These are phyloP conservation scores for Lathyrus oleraceus DNA, from an alignment of 306 rosid genomes.

Conservation along the genomic window DNA sequence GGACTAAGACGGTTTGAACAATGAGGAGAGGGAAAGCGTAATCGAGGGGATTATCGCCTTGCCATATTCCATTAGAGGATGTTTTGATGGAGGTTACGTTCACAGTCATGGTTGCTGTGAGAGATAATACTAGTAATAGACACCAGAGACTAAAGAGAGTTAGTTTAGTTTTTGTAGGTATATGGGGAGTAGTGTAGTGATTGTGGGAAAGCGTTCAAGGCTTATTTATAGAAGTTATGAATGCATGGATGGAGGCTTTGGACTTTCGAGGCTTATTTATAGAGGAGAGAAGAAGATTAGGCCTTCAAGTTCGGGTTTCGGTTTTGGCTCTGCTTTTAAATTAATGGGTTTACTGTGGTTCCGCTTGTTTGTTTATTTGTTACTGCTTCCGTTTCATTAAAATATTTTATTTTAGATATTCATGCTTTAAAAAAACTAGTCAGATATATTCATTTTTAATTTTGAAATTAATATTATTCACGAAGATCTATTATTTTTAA, in stretches of 20 bases:
- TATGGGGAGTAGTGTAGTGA: neutral
- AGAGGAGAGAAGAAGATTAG: neutral
- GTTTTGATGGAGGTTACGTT: constrained; percentile 69
- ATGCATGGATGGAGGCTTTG: neutral
- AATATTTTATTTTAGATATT: too few relatives aligned
- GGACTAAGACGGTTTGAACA: constrained; percentile 55
- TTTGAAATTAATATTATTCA: too few relatives aligned
- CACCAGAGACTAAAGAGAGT: neutral
- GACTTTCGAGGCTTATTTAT: constrained; percentile 3
- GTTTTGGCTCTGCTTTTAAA: neutral
- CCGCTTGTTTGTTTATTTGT: too few relatives aligned
- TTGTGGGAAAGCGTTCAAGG: neutral
- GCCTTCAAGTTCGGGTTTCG: neutral
- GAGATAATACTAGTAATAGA: neutral
- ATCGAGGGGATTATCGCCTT: constrained; percentile 77
- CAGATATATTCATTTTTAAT: too few relatives aligned
- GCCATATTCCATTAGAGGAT: constrained; percentile 76
- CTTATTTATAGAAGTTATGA: neutral
- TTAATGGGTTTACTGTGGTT: too few relatives aligned
- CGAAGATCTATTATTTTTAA: too few relatives aligned
- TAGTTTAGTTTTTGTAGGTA: neutral
- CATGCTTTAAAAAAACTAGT: too few relatives aligned
- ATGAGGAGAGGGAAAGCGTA: constrained; percentile 82
- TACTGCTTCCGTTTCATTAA: too few relatives aligned
- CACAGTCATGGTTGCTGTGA: constrained; percentile 10